These are phyloP conservation scores for Paratinospora sagittata DNA, from an alignment of 164 flowering plant species.

Conservation along the genomic window DNA sequence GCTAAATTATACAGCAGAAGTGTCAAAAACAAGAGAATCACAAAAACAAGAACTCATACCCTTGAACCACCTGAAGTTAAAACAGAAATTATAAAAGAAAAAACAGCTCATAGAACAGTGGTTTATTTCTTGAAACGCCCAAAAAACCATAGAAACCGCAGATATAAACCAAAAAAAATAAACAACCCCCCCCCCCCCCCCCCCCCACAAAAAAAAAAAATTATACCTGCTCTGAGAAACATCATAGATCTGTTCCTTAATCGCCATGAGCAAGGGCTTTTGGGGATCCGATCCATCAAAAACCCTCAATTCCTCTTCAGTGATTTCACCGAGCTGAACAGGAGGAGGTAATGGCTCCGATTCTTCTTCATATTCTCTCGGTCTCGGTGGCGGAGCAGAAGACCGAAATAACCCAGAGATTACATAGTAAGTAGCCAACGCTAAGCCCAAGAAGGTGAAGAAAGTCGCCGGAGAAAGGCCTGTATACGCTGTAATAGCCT, in stretches of 20 bases:
- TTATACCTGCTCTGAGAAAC: slow-evolving; percentile 72
- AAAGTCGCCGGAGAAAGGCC: slow-evolving; percentile 84
- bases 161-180: not conserved
- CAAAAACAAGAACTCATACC: too few relatives aligned
- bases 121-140: too few relatives aligned
- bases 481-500: slow-evolving; percentile 72
- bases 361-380: slow-evolving; percentile 37
- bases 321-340: slow-evolving; percentile 85
- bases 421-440: slow-evolving; percentile 38
- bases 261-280: slow-evolving; percentile 94
- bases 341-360: slow-evolving; percentile 86
- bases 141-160: not conserved
- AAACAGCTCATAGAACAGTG: too few relatives aligned
- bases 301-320: slow-evolving; percentile 67
- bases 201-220: not conserved
- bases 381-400: slow-evolving; percentile 21
- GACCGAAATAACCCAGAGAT: slow-evolving; percentile 36
- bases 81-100: too few relatives aligned
- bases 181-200: not conserved
- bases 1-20: too few relatives aligned
- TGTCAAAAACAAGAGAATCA: too few relatives aligned
- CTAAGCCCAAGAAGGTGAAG: slow-evolving; percentile 60
- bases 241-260: slow-evolving; percentile 97
- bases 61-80: too few relatives aligned
- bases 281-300: slow-evolving; percentile 82